Conservation (phyloP, 176 grass and related monocot species). For the Avena atlantica region DNA sequence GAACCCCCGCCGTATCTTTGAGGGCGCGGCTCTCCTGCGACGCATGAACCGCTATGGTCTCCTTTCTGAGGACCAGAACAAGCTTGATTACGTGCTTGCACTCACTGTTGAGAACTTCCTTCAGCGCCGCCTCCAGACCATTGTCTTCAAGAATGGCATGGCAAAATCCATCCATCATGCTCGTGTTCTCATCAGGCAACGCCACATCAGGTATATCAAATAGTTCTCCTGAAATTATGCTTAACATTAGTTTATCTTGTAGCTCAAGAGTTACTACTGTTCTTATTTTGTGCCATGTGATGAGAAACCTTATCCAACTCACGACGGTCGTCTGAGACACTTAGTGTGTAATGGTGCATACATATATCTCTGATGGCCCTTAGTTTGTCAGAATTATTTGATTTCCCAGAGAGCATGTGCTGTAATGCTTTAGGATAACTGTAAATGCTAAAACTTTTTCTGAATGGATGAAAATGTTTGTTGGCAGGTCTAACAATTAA, state of each 20-base stretch:
- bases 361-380: conserved; percentile 66
- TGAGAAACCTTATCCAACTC: conserved; percentile 64
- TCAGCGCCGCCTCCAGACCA: conserved; percentile 54
- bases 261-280: not conserved
- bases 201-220: conserved; percentile 11
- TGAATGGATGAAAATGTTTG: no score
- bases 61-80: not conserved
- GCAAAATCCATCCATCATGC: conserved; percentile 73
- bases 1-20: conserved; percentile 25
- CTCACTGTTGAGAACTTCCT: not conserved
- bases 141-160: conserved; percentile 67
- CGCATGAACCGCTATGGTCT: conserved; percentile 35
- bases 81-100: conserved; percentile 4
- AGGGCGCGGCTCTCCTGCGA: conserved; percentile 3
- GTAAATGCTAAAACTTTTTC: no score
- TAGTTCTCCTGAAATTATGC: not conserved
- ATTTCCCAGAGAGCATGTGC: no score
- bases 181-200: conserved; percentile 62
- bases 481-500: no score
- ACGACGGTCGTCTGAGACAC: conserved; percentile 76
- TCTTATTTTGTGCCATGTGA: conserved; percentile 56
- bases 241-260: no score
- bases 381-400: no score
- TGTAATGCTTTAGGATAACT: no score
- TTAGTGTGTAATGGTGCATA: conserved; percentile 66